Base-by-base conservation (phyloP, 2,329 filamentous ascomycete species). In the Colletotrichum sp. region DNA sequence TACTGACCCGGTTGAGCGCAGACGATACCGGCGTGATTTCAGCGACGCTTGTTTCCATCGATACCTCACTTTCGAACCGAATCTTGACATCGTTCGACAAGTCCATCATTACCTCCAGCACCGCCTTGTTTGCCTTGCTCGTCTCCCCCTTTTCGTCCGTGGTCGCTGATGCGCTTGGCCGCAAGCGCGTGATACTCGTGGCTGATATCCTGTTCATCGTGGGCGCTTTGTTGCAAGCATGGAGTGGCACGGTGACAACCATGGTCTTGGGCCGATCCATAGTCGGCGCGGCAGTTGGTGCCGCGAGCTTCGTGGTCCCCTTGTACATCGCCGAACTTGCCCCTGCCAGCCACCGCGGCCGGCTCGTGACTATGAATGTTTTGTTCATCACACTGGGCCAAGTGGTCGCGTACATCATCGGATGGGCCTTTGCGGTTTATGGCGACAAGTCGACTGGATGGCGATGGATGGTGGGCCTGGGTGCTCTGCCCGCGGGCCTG, bases 391-490 rank as follows among this genome's bases (percentile, higher is more conserved):
- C 96, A 0, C 88, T 95, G 13, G 96, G 96, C 0, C 96, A 98
- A 85, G 95, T 98, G 3, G 91, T 98, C 24, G 96, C 96, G 3
- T 98, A 98, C 84, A 83, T 98, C 3, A 86, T 96, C 8, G 96
- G 96, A 2, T 98, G 95, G 94, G 84, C 89, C 0, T 93, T 98
- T 63, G 90, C 92, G 8, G 89, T 90, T 72, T 87, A 88, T 74
- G 90, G 87, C 1, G 83, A 86, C 73, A 79, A 83, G 26, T 82
- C 81, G 44, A 90, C 89, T 15, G 95, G 94, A 2, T 99, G 96
- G 96, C 89, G 95, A 66, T 98, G 95, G 93, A 96, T 98, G 91
- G 96, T 98, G 1, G 96, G 96, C 0, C 85, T 98, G 0, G 96
- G 96, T 1, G 94, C 94, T 10, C 77, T 94, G 30, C 96, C 96